Conservation (phyloP, 257 asterid genomes). For the Solanum sejunctum region DNA sequence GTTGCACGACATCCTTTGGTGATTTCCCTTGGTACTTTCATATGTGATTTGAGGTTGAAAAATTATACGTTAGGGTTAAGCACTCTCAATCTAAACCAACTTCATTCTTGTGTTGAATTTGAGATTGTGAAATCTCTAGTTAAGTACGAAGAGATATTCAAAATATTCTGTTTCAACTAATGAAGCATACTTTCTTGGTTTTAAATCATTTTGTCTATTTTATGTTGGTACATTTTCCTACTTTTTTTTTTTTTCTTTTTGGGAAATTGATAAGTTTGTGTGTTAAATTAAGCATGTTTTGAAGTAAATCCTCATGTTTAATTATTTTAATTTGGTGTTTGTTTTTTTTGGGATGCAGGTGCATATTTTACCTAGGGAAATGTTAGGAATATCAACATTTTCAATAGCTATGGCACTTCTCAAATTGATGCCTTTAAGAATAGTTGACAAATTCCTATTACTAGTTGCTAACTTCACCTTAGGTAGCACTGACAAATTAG, state of each 20-base stretch:
- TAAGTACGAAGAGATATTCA: too few relatives aligned
- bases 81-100: too few relatives aligned
- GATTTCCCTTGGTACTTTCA: too few relatives aligned
- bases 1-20: too few relatives aligned
- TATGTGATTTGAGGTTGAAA: too few relatives aligned
- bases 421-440: constrained; percentile 57
- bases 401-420: constrained; percentile 50
- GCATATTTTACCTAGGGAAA: constrained; percentile 78
- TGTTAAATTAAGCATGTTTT: neutral
- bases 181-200: neutral
- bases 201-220: neutral
- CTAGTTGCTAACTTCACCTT: constrained; percentile 36
- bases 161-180: neutral
- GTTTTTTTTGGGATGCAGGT: constrained; percentile 31
- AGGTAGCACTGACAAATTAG: constrained; percentile 51
- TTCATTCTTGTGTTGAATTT: neutral
- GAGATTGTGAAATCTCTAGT: neutral
- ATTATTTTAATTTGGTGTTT: neutral
- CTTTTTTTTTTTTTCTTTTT: neutral
- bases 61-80: too few relatives aligned
- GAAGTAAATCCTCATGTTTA: neutral
- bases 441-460: constrained; percentile 64
- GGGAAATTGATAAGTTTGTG: neutral
- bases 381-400: constrained; percentile 76
- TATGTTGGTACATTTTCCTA: neutral